Evolutionary conservation across 2,329 filamentous ascomycete genomes (phyloP).

Genomic region (Pseudogymnoascus verrucosus): DNA sequence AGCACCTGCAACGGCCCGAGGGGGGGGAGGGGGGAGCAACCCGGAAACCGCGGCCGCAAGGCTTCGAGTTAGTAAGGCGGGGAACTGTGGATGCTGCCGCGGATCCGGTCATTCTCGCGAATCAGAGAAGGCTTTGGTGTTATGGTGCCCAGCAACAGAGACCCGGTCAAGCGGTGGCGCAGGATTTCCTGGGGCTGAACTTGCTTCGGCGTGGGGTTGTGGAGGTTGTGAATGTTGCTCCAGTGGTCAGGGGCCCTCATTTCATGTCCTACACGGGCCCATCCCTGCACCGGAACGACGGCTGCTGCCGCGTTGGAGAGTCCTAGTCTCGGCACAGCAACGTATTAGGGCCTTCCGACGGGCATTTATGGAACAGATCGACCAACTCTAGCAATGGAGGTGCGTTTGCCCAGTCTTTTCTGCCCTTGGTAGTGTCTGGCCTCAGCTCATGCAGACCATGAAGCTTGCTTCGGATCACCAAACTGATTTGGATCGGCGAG

Average conservation of each 20-base stretch:
- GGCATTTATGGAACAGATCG: not conserved
- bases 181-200: not conserved
- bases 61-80: not conserved
- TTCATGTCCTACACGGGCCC: not conserved
- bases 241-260: not conserved
- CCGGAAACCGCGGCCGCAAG: not conserved
- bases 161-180: not conserved
- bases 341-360: not conserved
- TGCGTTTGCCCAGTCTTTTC: not conserved
- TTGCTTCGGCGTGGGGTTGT: not conserved
- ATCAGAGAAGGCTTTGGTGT: not conserved
- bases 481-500: constrained; percentile 1
- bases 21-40: not conserved
- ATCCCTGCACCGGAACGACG: constrained; percentile 7
- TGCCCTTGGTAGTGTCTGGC: not conserved
- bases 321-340: not conserved
- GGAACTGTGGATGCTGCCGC: not conserved
- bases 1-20: constrained; percentile 6
- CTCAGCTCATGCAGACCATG: not conserved
- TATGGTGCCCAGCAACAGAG: constrained; percentile 1
- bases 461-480: not conserved
- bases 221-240: not conserved
- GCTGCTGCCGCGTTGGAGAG: not conserved
- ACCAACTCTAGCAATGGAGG: not conserved
- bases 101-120: not conserved